Evolutionary conservation across 2,329 filamentous ascomycete species (phyloP).

Genomic region (Colletotrichum karsti): DNA sequence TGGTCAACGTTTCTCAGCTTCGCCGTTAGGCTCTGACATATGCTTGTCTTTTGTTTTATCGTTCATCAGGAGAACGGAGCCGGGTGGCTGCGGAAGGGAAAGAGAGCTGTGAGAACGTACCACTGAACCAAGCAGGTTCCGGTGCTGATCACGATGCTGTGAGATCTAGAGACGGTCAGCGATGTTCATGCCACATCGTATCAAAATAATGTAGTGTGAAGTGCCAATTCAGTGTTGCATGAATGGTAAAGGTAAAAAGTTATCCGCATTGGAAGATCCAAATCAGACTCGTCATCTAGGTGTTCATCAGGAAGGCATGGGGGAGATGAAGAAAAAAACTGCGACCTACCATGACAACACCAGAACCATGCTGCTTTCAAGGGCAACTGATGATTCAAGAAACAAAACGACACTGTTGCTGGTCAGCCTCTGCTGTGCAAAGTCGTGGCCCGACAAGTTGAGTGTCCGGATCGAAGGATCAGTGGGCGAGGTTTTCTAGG

Average conservation of each 20-base stretch:
- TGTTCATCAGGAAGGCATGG: constrained; percentile 52
- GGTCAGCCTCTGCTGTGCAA: constrained; percentile 6
- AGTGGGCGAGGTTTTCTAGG: constrained; percentile 99
- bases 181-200: constrained; percentile 6
- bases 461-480: constrained; percentile 53
- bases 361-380: neutral
- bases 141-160: neutral
- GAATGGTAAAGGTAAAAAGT: constrained; percentile 62
- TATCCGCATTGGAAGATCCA: constrained; percentile 69
- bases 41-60: constrained; percentile 33
- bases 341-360: constrained; percentile 18
- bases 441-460: constrained; percentile 1
- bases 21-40: constrained; percentile 34
- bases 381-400: neutral
- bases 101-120: neutral
- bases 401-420: neutral
- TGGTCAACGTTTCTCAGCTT: constrained; percentile 31
- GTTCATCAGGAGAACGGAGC: constrained; percentile 31
- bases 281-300: constrained; percentile 73
- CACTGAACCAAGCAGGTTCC: neutral
- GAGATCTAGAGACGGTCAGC: constrained; percentile 24
- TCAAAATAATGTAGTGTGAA: neutral
- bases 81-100: neutral
- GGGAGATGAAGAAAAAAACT: constrained; percentile 25
- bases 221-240: constrained; percentile 59